A percentile compares a stretch with the other conserved stretches of the same genome.
Evolutionary conservation across 176 grass and related monocot species (phyloP).

Genomic region (Puccinellia tenuiflora): DNA sequence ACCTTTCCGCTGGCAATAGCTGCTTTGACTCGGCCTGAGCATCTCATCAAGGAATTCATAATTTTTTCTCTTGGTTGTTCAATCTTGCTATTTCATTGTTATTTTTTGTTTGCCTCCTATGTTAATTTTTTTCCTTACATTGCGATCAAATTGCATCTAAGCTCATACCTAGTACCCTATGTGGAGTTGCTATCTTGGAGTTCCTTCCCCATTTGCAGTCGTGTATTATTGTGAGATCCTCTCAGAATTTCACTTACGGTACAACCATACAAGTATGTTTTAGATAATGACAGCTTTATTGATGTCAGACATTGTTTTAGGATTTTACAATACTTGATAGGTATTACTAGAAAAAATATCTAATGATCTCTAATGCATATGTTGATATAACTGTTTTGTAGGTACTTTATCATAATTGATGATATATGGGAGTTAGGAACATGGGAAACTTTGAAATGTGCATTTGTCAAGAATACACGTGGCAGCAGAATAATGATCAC

Average conservation of each 20-base stretch:
- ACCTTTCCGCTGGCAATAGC: background rate
- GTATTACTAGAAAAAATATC: background rate
- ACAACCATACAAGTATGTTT: background rate
- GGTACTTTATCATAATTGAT: slow-evolving; percentile 19
- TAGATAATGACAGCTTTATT: background rate
- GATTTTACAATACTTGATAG: background rate
- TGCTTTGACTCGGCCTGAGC: background rate
- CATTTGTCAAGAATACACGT: background rate
- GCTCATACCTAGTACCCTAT: background rate
- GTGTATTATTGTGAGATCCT: background rate
- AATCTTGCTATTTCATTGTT: background rate
- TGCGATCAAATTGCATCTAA: background rate
- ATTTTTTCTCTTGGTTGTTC: background rate
- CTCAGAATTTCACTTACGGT: background rate
- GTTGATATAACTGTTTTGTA: background rate
- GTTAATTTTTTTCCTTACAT: background rate
- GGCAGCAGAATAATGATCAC: slow-evolving; percentile 25
- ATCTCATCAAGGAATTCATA: background rate
- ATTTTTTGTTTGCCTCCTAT: background rate
- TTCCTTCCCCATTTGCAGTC: background rate
- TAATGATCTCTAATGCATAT: background rate
- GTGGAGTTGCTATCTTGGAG: background rate
- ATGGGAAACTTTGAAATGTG: slow-evolving; percentile 13
- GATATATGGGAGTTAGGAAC: slow-evolving; percentile 20
- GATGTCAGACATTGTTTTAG: background rate